Evolutionary conservation across 2,329 filamentous ascomycete genomes (phyloP).

Genomic region (Colletotrichum sp.): DNA sequence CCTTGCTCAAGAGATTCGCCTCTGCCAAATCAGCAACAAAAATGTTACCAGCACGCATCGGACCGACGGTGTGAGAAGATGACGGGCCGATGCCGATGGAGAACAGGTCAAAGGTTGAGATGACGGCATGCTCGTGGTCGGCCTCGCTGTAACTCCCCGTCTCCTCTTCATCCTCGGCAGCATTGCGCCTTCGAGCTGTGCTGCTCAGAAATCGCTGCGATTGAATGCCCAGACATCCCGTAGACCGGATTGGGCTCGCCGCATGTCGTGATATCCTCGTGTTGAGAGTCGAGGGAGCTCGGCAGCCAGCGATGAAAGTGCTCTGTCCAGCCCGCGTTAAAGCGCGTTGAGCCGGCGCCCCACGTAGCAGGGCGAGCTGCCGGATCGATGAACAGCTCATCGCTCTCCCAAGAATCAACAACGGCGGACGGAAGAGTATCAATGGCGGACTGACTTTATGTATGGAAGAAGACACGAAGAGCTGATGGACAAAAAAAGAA

Average conservation of each 20-base stretch:
- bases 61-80: slow-evolving; percentile 56
- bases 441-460: background rate
- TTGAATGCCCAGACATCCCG: background rate
- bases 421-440: background rate
- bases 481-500: background rate
- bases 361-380: slow-evolving; percentile 16
- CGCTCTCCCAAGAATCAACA: background rate
- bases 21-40: slow-evolving; percentile 54
- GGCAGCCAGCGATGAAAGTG: background rate
- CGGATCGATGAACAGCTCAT: slow-evolving; percentile 16
- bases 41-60: slow-evolving; percentile 58
- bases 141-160: slow-evolving; percentile 52
- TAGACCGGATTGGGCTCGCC: background rate
- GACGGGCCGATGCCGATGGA: slow-evolving; percentile 58
- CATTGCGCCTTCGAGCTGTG: background rate
- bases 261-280: background rate
- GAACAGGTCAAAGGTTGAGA: slow-evolving; percentile 57
- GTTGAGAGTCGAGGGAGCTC: background rate
- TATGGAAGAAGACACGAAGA: background rate
- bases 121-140: slow-evolving; percentile 56
- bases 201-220: slow-evolving; percentile 3
- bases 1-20: slow-evolving; percentile 47
- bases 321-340: slow-evolving; percentile 3
- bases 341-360: slow-evolving; percentile 18
- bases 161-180: slow-evolving; percentile 34